Percentiles rank a stretch among this genome's conserved stretches.
Conservation (phyloP, 805 yeast genomes). For the Metschnikowia reukaufii region DNA sequence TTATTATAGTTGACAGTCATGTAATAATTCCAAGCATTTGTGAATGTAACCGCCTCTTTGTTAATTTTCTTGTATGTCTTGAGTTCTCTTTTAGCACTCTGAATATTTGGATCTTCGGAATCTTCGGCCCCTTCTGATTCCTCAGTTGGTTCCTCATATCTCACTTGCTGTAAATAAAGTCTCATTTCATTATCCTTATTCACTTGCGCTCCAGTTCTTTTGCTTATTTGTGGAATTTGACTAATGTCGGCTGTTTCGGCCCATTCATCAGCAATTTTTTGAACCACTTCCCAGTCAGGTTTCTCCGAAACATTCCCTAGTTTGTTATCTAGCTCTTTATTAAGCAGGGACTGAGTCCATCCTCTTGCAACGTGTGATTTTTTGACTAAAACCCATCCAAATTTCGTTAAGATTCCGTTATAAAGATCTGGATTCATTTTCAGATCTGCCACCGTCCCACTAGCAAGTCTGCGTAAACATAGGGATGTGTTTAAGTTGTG, state of each 20-base stretch:
- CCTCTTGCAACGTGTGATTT: slow-evolving; percentile 19
- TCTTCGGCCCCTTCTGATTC: not conserved
- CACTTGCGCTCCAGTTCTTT: slow-evolving; percentile 15
- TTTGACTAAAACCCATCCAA: slow-evolving; percentile 27
- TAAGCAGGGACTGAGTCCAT: slow-evolving; percentile 22
- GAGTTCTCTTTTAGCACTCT: slow-evolving; percentile 14
- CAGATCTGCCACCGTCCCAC: slow-evolving; percentile 10
- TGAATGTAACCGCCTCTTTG: slow-evolving; percentile 23
- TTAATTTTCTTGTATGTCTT: slow-evolving; percentile 1
- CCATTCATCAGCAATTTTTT: slow-evolving; percentile 21
- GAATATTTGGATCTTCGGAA: not conserved
- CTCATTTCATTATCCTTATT: slow-evolving; percentile 20
- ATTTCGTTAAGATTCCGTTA: slow-evolving; percentile 19
- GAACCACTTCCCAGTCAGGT: slow-evolving; percentile 6
- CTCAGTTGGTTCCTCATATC: slow-evolving; percentile 17
- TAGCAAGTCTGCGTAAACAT: slow-evolving; percentile 2
- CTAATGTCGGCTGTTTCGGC: slow-evolving; percentile 11
- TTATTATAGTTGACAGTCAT: slow-evolving; percentile 20
- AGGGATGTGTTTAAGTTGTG: not conserved
- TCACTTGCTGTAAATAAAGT: slow-evolving; percentile 25
- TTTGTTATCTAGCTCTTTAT: slow-evolving; percentile 6
- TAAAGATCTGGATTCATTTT: slow-evolving; percentile 16
- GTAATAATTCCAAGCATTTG: slow-evolving; percentile 41
- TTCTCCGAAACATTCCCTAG: slow-evolving; percentile 1
- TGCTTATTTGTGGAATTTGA: slow-evolving; percentile 16